Evolutionary conservation across 2,329 filamentous ascomycete genomes (phyloP), one percentile per base, ranked within the genome.

Genomic region (Exophiala lecanii-corni): DNA sequence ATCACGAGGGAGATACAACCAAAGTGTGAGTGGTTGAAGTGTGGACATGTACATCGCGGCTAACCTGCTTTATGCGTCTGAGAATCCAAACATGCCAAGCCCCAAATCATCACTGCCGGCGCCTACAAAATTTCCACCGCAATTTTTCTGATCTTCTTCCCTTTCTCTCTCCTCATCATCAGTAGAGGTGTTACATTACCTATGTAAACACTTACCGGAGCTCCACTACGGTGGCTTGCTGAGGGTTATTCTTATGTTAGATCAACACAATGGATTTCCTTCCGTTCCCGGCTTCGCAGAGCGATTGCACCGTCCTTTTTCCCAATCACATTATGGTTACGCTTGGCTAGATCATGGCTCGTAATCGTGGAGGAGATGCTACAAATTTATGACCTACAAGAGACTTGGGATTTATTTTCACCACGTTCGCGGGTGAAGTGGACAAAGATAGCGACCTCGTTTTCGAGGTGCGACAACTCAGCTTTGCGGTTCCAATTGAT

Each of bases 281-380:
- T 71, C 68, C 68, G 68, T 71, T 71, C 68, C 68, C 68, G 58
- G 67, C 68, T 65, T 64, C 62, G 65, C 53, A 71, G 67, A 71
- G 50, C 48, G 19, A 17, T 41, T 47, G 57, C 63, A 65, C 62
- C 57, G 47, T 50, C 63, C 61, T 66, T 69, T 70, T 70, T 67
- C 68, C 62, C 64, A 61, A 59, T 56, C 58, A 59, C 35, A 60
- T 56, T 54, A 56, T 66, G 54, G 66, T 63, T 68, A 59, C 37
- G 59, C 62, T 20, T 35, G 30, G 10, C 16, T 9, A 57, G 57
- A 57, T 60, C 55, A 49, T 68, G 64, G 61, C 63, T 61, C 60
- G 60, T 55, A 65, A 65, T 65, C 68, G 66, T 71, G 68, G 68
- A 70, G 67, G 66, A 62, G 67, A 56, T 66, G 67, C 59, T 57